Conservation (phyloP, 192 early-diverging fungal species). For the Tieghemiomyces parasiticus region DNA sequence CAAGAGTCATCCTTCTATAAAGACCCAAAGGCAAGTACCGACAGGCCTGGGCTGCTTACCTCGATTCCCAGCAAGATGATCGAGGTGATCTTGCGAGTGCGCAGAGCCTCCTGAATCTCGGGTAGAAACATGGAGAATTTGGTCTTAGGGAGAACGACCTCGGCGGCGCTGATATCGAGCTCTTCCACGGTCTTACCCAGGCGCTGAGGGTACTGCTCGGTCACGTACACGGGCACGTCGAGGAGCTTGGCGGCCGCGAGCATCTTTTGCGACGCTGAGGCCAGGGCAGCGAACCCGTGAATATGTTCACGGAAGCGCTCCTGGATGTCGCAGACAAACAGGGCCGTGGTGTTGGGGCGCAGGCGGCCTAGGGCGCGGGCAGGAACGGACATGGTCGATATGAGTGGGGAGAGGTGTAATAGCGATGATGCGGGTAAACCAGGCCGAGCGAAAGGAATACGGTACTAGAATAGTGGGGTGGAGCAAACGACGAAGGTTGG, state of each 20-base stretch:
- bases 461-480: no score
- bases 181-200: constrained; percentile 67
- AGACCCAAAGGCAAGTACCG: no score
- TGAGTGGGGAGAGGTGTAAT: no score
- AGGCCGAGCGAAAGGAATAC: no score
- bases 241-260: constrained; percentile 53
- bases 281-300: constrained; percentile 64
- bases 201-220: constrained; percentile 63
- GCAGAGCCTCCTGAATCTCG: constrained; percentile 34
- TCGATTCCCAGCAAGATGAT: constrained; percentile 87
- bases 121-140: constrained; percentile 81
- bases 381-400: constrained; percentile 10
- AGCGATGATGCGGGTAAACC: no score
- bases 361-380: constrained; percentile 36
- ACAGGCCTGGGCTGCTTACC: no score
- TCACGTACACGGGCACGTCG: constrained; percentile 73
- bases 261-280: constrained; percentile 81
- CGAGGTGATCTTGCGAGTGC: constrained; percentile 36
- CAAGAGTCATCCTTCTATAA: no score
- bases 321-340: constrained; percentile 93
- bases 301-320: constrained; percentile 61
- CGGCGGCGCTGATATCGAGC: constrained; percentile 52
- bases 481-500: no score
- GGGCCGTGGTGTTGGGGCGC: constrained; percentile 45
- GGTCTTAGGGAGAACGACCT: constrained; percentile 48